Conservation (phyloP, 331 rosid species). For the Acacia pycnantha region DNA sequence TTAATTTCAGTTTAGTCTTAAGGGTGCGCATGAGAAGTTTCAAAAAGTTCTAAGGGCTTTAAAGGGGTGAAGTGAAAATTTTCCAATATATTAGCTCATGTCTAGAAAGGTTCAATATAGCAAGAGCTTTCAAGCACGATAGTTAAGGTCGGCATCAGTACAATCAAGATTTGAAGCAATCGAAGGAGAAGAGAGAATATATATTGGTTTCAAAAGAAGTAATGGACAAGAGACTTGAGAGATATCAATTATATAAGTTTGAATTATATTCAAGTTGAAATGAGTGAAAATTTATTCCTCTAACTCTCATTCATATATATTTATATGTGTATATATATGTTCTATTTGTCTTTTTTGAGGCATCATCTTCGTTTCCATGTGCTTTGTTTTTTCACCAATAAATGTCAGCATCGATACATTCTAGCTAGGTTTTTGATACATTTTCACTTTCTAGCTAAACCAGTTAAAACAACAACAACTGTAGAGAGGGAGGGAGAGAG, state of each 20-base stretch:
- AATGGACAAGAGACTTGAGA: too few species aligned
- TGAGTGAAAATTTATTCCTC: neutral
- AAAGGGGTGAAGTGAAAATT: too few species aligned
- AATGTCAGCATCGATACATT: conserved; percentile 2
- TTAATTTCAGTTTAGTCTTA: too few species aligned
- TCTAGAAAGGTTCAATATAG: neutral
- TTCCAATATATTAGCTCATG: neutral
- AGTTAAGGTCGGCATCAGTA: neutral
- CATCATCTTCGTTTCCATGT: conserved; percentile 26
- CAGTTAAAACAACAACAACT: too few species aligned
- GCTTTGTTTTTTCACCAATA: conserved; percentile 15
- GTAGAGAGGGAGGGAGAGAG: too few species aligned
- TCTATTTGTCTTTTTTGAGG: too few species aligned
- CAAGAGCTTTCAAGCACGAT: neutral
- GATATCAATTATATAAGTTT: too few species aligned
- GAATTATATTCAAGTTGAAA: neutral
- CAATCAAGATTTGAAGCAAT: neutral
- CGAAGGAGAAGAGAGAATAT: neutral
- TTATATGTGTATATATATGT: too few species aligned
- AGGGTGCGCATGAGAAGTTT: too few species aligned
- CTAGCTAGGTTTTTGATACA: too few species aligned
- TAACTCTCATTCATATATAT: neutral
- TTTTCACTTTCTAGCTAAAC: too few species aligned
- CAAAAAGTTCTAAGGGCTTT: too few species aligned
- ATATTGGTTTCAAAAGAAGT: neutral